Conservation (phyloP, 768 basidiomycete genomes). For the Gymnopilus dilepis region DNA sequence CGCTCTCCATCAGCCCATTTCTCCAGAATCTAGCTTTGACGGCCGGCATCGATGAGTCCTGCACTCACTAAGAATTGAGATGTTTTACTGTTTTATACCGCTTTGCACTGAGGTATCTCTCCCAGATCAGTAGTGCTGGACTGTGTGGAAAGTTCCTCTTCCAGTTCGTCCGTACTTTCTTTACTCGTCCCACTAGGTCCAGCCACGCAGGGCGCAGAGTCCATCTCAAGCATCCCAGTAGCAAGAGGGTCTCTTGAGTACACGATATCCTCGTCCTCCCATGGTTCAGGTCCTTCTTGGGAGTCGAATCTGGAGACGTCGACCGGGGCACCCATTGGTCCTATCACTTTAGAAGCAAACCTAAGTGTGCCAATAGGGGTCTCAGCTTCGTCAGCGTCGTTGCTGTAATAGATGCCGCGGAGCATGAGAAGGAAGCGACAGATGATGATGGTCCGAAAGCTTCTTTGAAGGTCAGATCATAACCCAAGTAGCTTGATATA, state of each 20-base stretch:
- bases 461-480: background rate
- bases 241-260: constrained; percentile 31
- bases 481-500: background rate
- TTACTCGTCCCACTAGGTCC: too few relatives aligned
- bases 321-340: constrained; percentile 33
- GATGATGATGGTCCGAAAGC: constrained; percentile 40
- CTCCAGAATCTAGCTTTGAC: too few relatives aligned
- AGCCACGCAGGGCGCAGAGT: background rate
- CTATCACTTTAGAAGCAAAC: constrained; percentile 33
- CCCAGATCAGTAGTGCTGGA: too few relatives aligned
- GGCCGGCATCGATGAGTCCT: too few relatives aligned
- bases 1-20: too few relatives aligned
- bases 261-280: constrained; percentile 23
- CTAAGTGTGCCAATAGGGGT: constrained; percentile 21
- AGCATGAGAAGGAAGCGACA: constrained; percentile 38
- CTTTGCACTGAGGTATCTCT: too few relatives aligned
- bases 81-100: too few relatives aligned
- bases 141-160: too few relatives aligned
- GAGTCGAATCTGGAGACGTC: constrained; percentile 14
- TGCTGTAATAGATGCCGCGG: constrained; percentile 28
- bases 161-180: too few relatives aligned
- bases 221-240: constrained; percentile 23
- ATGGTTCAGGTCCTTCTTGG: constrained; percentile 20
- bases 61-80: too few relatives aligned
- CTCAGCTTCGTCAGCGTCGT: constrained; percentile 21